Conservation (phyloP, 2,329 filamentous ascomycete genomes). For the Xylariaceae sp. region DNA sequence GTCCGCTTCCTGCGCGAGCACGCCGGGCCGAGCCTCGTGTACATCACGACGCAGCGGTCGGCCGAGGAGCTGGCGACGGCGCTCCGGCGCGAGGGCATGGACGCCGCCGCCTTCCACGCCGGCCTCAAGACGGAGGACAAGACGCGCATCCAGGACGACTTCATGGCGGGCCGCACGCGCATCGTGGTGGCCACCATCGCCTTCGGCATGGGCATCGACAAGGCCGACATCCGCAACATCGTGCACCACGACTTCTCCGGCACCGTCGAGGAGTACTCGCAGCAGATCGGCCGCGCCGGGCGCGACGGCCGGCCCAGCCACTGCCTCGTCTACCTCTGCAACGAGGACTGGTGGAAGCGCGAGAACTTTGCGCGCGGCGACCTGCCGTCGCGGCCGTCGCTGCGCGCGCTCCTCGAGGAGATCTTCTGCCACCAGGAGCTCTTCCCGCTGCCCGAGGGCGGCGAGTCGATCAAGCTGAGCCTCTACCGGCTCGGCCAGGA, state of each 20-base stretch:
- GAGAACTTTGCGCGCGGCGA: conserved; percentile 55
- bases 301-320: conserved; percentile 44
- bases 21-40: conserved; percentile 50
- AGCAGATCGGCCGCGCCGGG: conserved; percentile 49
- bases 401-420: conserved; percentile 40
- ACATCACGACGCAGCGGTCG: conserved; percentile 51
- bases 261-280: conserved; percentile 49
- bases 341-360: conserved; percentile 48
- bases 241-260: conserved; percentile 44
- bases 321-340: conserved; percentile 52
- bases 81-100: conserved; percentile 30
- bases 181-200: conserved; percentile 49
- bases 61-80: conserved; percentile 35
- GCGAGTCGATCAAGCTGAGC: conserved; percentile 38
- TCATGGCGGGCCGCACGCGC: conserved; percentile 38
- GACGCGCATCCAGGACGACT: conserved; percentile 40
- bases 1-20: conserved; percentile 41
- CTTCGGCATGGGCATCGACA: conserved; percentile 55
- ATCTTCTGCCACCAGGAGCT: conserved; percentile 38
- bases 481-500: conserved; percentile 37
- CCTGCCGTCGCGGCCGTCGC: conserved; percentile 43
- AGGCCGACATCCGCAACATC: conserved; percentile 46
- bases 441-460: conserved; percentile 22
- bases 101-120: conserved; percentile 41
- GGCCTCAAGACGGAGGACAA: conserved; percentile 40